A percentile compares a stretch with the other conserved stretches of the same genome.
These are phyloP conservation scores for Neonothopanus nambi DNA, from an alignment of 1,284 basidiomycete genomes.

Conservation along the genomic window DNA sequence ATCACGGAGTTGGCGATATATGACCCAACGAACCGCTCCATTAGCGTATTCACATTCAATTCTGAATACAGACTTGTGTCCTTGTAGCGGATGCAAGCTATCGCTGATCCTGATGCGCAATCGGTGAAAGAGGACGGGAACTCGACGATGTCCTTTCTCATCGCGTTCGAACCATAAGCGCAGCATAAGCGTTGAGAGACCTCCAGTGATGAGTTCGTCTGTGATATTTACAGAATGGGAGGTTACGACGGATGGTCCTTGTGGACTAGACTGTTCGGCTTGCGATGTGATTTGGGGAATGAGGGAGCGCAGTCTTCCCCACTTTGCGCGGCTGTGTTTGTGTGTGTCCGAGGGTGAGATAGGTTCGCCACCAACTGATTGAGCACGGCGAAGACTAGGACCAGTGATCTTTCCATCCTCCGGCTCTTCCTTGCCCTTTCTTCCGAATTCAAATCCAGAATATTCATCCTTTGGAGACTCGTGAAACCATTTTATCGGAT, in stretches of 20 bases:
- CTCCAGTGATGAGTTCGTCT: slow-evolving; percentile 83
- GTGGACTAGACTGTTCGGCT: slow-evolving; percentile 25
- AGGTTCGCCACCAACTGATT: slow-evolving; percentile 44
- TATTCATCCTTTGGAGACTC: slow-evolving; percentile 54
- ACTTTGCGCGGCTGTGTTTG: slow-evolving; percentile 44
- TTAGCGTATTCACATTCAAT: slow-evolving; percentile 98
- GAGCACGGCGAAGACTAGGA: slow-evolving; percentile 35
- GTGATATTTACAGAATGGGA: slow-evolving; percentile 71
- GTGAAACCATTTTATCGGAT: slow-evolving; percentile 56
- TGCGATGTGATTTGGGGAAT: slow-evolving; percentile 55
- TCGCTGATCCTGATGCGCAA: slow-evolving; percentile 84
- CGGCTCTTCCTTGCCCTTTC: slow-evolving; percentile 18
- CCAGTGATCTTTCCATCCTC: slow-evolving; percentile 18
- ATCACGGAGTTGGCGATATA: slow-evolving; percentile 93
- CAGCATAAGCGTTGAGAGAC: slow-evolving; percentile 81
- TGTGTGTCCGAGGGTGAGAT: slow-evolving; percentile 23
- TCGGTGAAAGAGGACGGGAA: slow-evolving; percentile 88
- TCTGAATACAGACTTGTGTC: slow-evolving; percentile 81
- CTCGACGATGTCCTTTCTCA: slow-evolving; percentile 80
- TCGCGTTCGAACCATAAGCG: slow-evolving; percentile 92
- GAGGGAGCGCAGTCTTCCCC: slow-evolving; percentile 63
- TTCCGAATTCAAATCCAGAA: slow-evolving; percentile 32
- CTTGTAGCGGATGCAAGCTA: slow-evolving; percentile 80
- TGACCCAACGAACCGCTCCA: slow-evolving; percentile 92
- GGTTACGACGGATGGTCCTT: slow-evolving; percentile 49